These are phyloP conservation scores for Chloranthus sessilifolius DNA, from an alignment of 164 flowering plant genomes.

Conservation along the genomic window DNA sequence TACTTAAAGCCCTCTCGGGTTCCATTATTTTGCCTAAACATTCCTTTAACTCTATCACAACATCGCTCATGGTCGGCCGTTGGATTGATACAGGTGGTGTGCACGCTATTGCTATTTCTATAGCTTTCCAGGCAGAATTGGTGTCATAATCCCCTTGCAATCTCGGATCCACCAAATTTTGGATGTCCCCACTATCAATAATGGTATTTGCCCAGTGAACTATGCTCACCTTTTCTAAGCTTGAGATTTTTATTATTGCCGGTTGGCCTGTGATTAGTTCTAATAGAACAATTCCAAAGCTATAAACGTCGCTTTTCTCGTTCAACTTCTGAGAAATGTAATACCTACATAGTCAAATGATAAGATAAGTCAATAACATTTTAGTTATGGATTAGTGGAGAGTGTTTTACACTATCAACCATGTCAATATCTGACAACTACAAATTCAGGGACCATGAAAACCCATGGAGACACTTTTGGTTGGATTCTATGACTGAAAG, in stretches of 20 bases:
- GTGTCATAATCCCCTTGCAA: constrained; percentile 21
- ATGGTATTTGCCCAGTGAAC: constrained; percentile 28
- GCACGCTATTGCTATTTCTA: constrained; percentile 47
- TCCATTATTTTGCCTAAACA: too few species aligned
- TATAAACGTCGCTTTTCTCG: constrained; percentile 50
- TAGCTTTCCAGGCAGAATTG: constrained; percentile 38
- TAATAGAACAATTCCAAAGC: constrained; percentile 48
- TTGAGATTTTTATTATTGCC: constrained; percentile 12
- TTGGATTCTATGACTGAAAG: too few species aligned
- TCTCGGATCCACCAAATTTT: constrained; percentile 34
- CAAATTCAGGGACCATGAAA: too few species aligned
- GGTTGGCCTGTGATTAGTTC: constrained; percentile 42
- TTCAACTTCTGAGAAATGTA: constrained; percentile 20
- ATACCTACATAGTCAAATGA: constrained; percentile 32
- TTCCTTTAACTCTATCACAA: too few species aligned
- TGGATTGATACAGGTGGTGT: constrained; percentile 10
- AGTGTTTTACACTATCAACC: too few species aligned
- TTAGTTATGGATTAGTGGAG: too few species aligned
- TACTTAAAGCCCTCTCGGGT: too few species aligned
- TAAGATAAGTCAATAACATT: too few species aligned
- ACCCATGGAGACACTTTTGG: too few species aligned
- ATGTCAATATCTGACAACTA: too few species aligned
- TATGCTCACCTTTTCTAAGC: constrained; percentile 17
- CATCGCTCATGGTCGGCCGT: constrained; percentile 38
- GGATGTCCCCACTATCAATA: constrained; percentile 32